Base-by-base conservation (phyloP, 2,329 filamentous ascomycete genomes). In the Lachnellula occidentalis region DNA sequence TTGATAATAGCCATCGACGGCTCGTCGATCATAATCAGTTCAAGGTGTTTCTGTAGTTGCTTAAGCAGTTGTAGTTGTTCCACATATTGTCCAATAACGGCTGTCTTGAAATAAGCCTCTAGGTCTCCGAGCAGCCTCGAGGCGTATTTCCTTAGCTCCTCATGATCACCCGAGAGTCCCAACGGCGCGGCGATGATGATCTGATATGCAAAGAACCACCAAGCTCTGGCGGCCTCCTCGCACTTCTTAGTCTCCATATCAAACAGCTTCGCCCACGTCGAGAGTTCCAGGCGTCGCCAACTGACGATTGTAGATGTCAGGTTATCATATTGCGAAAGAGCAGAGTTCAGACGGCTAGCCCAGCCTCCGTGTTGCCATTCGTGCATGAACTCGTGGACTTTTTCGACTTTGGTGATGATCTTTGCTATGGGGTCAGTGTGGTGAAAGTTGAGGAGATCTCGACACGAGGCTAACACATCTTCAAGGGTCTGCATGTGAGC, bases 141-240 rank as follows among this genome's bases (percentile, higher is more conserved):
- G 0, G 82, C 78, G 68, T 95, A 90, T 15, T 73, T 70, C 36
- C 76, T 73, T 54, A 95, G 72, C 46, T 85, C 80, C 21, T 80
- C 72, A 1, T 76, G 78, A 22, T 79, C 77, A 54, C 82, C 77
- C 1, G 80, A 74, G 57, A 92, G 78, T 19, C 82, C 79, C 51
- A 89, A 76, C 0, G 92, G 87, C 3, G 85, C 86, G 59, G 85
- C 86, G 62, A 99, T 80, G 42, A 95, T 82, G 4, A 87, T 90
- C 70, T 97, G 90, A 66, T 96, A 99, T 1, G 92, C 91, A 56
- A 97, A 80, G 64, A 96, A 99, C 86, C 92, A 99, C 94, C 94
- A 99, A 15, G 87, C 86, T 64, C 85, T 86, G 2, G 92, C 91
- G 66, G 90, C 86, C 48, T 89, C 81, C 21, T 85, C 77, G 63